These are phyloP conservation scores for Saccharomyces paradoxus DNA, from an alignment of 805 yeast species.

Conservation along the genomic window DNA sequence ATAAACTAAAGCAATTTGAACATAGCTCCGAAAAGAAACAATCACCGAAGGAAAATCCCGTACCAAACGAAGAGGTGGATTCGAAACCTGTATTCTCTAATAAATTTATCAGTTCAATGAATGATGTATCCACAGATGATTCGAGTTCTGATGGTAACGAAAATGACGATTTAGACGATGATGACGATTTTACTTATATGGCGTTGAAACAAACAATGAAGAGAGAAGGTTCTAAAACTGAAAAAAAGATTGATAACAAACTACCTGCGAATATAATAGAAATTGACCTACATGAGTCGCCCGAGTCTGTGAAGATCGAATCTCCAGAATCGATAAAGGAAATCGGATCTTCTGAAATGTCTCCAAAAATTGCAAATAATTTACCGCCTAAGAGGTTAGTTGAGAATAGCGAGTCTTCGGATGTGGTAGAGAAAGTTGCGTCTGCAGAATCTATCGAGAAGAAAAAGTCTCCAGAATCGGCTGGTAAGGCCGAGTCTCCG, in stretches of 20 bases:
- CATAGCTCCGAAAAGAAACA: slow-evolving; percentile 9
- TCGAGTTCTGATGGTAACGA: neutral
- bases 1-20: slow-evolving; percentile 28
- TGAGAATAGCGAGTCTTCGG: neutral
- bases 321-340: neutral
- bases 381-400: no score
- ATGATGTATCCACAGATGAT: slow-evolving; percentile 1
- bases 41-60: neutral
- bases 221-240: neutral
- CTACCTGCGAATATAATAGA: neutral
- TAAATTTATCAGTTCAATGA: neutral
- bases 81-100: neutral
- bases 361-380: neutral
- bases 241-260: neutral
- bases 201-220: slow-evolving; percentile 16
- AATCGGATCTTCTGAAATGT: neutral
- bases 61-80: neutral
- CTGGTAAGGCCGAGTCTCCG: neutral
- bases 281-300: slow-evolving; percentile 5
- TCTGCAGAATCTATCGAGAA: neutral
- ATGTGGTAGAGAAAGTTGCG: neutral
- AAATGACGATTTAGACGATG: neutral
- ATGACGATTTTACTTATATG: slow-evolving; percentile 13
- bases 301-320: slow-evolving; percentile 21
- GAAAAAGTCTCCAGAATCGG: neutral